These are phyloP conservation scores for Dendrostoma leiphaemia DNA, from an alignment of 2,329 filamentous ascomycete species.

Conservation along the genomic window DNA sequence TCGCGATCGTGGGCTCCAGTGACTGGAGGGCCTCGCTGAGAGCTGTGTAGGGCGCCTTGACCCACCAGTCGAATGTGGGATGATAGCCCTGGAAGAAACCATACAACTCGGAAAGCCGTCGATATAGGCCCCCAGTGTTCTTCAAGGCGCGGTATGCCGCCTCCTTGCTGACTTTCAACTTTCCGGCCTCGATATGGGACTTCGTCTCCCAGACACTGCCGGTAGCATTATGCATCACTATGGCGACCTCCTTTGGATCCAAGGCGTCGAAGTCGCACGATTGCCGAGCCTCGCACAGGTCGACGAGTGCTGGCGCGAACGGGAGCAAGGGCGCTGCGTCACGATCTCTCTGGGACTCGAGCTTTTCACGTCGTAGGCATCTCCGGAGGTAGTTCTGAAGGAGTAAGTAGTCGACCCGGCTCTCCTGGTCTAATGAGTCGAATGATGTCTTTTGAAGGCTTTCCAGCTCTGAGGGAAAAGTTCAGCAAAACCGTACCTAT, in stretches of 20 bases:
- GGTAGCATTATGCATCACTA: conserved; percentile 35
- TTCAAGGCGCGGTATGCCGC: conserved; percentile 46
- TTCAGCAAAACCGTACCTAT: too few relatives aligned
- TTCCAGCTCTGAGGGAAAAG: too few relatives aligned
- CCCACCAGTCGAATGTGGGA: conserved; percentile 58
- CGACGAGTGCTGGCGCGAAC: conserved; percentile 39
- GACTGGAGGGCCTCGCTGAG: conserved; percentile 35
- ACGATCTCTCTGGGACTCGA: conserved; percentile 35
- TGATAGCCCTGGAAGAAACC: conserved; percentile 55
- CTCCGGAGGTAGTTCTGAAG: conserved; percentile 45
- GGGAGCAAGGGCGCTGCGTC: conserved; percentile 40
- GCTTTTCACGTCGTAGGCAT: conserved; percentile 34
- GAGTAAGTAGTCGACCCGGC: conserved; percentile 47
- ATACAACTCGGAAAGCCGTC: conserved; percentile 44
- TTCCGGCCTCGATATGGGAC: conserved; percentile 32
- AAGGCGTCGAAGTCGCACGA: conserved; percentile 36
- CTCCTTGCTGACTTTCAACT: conserved; percentile 36
- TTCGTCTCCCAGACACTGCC: conserved; percentile 32
- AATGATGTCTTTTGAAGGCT: conserved; percentile 34
- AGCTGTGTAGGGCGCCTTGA: conserved; percentile 39
- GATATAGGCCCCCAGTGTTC: conserved; percentile 37
- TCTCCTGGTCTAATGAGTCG: conserved; percentile 37
- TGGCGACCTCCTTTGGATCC: conserved; percentile 40
- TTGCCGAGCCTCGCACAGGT: conserved; percentile 47
- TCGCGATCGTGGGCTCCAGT: conserved; percentile 36